Evolutionary conservation across 2,329 filamentous ascomycete genomes (phyloP), one percentile per base, ranked within the genome.

Genomic region (Claviceps spartinae): DNA sequence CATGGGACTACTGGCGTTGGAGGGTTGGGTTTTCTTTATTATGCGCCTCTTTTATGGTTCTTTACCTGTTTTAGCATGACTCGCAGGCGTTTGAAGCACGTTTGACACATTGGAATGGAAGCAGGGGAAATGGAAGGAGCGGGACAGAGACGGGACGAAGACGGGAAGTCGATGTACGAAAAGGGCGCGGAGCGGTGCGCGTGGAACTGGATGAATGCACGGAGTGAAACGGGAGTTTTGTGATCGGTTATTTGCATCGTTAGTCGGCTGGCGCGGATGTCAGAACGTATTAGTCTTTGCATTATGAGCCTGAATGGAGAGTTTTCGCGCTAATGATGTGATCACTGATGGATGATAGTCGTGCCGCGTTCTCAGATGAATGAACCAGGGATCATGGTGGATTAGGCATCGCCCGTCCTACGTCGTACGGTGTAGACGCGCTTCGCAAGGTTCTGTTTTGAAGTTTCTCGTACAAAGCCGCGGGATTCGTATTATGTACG

Each of bases 1-100:
- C 22, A 45, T 45, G 43, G 44, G n/a, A 49, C 37, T 34, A 34
- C 30, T 49, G 52, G 52, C 52, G 52, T 54, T 54, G 18, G 24
- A 22, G 42, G 22, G 14, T 24, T 44, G 11, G 5, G 2, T 26
- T 44, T 44, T 11, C 3, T 34, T 3, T 8, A 26, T 3, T 24
- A 16, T 20, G 24, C 14, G 43, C 16, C 24, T 34, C 4, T n/a
- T 45, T 2, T 18, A 26, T 45, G 6, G 8, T n/a, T 43, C 20
- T 13, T 18, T 43, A 7, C 2, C n/a, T 43, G 2, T 22, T 18
- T 30, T 9, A 22, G 6, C 8, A 16, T 24, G 42, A 26, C 22
- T 44, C 42, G 42, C 16, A 22, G 42, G 42, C 42, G 20, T 34
- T 34, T n/a, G 30, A 30, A 48, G 43, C 44, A 47, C 42, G 22